phyloP scores from a whole-genome alignment of 2,329 filamentous ascomycete species.

The Lojkania enalia region DNA sequence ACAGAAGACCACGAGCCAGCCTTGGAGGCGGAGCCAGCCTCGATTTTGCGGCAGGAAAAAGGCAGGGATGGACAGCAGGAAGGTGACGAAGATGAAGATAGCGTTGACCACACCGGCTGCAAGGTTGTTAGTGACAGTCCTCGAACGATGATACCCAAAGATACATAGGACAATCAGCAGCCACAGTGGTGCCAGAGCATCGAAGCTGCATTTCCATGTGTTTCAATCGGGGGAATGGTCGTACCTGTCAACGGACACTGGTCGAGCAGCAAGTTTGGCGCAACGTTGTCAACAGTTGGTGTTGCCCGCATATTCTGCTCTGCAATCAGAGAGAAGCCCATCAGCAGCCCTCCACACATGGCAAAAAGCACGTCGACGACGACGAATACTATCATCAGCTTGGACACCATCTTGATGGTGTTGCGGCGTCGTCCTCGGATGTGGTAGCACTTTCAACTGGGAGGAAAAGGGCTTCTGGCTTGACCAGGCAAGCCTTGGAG shows the following conservation, averaged over 20 bases:
- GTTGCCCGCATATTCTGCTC: conserved; percentile 47
- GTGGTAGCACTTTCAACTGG: conserved; percentile 3
- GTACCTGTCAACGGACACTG: conserved; percentile 59
- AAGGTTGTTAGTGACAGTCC: conserved; percentile 24
- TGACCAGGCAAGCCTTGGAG: not conserved
- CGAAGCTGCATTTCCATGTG: conserved; percentile 13
- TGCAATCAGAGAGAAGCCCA: conserved; percentile 58
- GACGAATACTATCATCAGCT: conserved; percentile 57
- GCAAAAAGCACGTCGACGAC: conserved; percentile 57
- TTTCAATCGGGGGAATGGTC: conserved; percentile 24
- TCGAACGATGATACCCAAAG: conserved; percentile 4
- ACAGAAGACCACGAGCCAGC: conserved; percentile 69
- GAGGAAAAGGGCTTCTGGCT: conserved; percentile 2
- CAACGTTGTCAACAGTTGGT: conserved; percentile 55
- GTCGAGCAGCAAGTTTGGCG: conserved; percentile 55
- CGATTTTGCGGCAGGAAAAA: conserved; percentile 67
- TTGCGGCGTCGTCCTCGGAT: conserved; percentile 18
- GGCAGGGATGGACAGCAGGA: conserved; percentile 71
- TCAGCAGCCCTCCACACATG: conserved; percentile 54
- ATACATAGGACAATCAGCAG: conserved; percentile 20
- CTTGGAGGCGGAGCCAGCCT: conserved; percentile 70
- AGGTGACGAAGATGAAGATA: conserved; percentile 70
- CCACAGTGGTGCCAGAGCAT: conserved; percentile 30
- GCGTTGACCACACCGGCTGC: conserved; percentile 72
- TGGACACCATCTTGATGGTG: conserved; percentile 53